Evolutionary conservation across 2,329 filamentous ascomycete species (phyloP).

Genomic region (Verticillium dahliae): DNA sequence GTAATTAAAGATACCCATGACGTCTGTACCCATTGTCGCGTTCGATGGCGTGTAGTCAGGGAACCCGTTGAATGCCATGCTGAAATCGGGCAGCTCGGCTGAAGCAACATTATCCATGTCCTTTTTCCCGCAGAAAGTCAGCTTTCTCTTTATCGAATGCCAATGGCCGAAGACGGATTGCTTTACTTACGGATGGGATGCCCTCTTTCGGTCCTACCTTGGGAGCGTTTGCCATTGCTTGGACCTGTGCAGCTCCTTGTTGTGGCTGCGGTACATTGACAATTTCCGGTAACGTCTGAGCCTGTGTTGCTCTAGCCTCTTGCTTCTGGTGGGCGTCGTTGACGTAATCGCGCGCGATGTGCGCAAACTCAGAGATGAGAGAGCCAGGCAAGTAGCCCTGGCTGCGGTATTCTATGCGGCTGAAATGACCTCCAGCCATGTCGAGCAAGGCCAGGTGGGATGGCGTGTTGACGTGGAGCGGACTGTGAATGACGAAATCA

Average conservation of each 20-base stretch:
- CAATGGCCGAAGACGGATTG: not conserved
- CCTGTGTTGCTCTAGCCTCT: not conserved
- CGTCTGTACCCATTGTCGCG: slow-evolving; percentile 13
- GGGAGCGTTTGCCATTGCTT: not conserved
- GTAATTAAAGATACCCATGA: slow-evolving; percentile 19
- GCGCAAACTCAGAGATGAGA: slow-evolving; percentile 29
- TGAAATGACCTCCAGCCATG: slow-evolving; percentile 34
- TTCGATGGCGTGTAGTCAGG: slow-evolving; percentile 1
- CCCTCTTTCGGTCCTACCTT: not conserved
- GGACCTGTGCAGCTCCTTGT: not conserved
- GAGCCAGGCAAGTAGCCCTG: slow-evolving; percentile 26
- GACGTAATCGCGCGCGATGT: slow-evolving; percentile 34
- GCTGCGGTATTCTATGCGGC: slow-evolving; percentile 30
- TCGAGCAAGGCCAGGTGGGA: slow-evolving; percentile 31
- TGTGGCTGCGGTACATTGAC: not conserved
- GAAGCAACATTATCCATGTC: not conserved
- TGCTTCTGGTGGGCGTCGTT: slow-evolving; percentile 8
- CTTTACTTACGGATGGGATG: not conserved
- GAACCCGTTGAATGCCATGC: not conserved
- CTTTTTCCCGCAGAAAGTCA: not conserved
- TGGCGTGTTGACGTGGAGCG: slow-evolving; percentile 15
- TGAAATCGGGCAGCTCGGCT: not conserved
- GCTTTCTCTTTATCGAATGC: not conserved
- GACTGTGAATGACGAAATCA: slow-evolving; percentile 28
- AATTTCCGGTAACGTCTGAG: not conserved